These are phyloP conservation scores for Ophiostoma australiae DNA, from an alignment of 2,329 filamentous ascomycete genomes.

Conservation along the genomic window DNA sequence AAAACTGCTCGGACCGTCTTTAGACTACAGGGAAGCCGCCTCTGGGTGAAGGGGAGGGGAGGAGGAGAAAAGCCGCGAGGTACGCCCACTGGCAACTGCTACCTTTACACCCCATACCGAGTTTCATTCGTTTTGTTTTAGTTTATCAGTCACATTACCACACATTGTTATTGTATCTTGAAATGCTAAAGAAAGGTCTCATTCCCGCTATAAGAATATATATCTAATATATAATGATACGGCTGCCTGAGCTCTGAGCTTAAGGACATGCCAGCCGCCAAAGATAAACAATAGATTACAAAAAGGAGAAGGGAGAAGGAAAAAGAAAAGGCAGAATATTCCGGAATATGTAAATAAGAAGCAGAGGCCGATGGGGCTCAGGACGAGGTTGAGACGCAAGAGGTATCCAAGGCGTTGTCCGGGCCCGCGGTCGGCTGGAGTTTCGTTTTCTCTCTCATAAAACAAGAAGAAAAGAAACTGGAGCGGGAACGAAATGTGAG, in stretches of 20 bases:
- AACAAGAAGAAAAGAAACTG: background rate
- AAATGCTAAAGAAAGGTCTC: constrained; percentile 7
- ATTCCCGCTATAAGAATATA: background rate
- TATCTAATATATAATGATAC: background rate
- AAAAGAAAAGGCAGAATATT: background rate
- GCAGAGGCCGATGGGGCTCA: background rate
- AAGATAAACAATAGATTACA: background rate
- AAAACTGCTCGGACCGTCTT: no score
- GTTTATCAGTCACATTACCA: no score
- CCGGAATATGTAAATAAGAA: constrained; percentile 10
- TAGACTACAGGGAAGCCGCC: no score
- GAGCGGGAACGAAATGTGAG: background rate
- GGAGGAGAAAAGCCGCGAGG: no score
- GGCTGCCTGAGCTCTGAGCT: background rate
- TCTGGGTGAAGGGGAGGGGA: no score
- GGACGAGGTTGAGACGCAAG: background rate
- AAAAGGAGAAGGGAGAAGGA: background rate
- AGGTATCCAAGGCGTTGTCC: constrained; percentile 2
- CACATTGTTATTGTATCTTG: no score
- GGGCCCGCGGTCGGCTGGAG: background rate
- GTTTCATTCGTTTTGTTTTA: no score
- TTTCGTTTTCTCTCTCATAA: background rate
- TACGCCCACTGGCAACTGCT: no score
- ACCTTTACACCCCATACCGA: no score
- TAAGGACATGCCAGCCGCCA: background rate